Base-by-base conservation (phyloP, 208 protist genomes). In the Acanthamoeba royreba region DNA sequence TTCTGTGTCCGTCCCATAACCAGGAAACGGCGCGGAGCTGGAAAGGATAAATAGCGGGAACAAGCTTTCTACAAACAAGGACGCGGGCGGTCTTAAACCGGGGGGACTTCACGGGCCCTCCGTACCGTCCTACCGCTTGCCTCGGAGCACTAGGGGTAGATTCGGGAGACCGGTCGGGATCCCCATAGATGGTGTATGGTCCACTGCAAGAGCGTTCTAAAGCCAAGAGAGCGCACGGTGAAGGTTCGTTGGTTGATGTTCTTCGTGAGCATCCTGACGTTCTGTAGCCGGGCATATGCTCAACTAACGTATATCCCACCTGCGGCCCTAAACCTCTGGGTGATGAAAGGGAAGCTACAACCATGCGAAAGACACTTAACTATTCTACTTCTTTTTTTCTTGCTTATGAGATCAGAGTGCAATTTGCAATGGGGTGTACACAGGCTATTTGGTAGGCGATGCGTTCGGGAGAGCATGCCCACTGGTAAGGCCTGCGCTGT, bases 171-270 rank as follows among this genome's bases (percentile, higher is more conserved):
- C n/a, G 11, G 11, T 83, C 72, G n/a, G 72, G 72, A 83, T 83
- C 72, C 72, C 72, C 72, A 43, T 83, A 83, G 72, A 83, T 83
- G 72, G 72, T 83, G 72, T 83, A 83, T 52, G 42, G 72, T 83
- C 72, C 72, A 83, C 40, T 47, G 72, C 72, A 83, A 52, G 72
- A 83, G 35, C 72, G 72, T 83, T 83, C 72, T 43, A 83, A 5
- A 83, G 4, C 43, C 5, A 52, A 49, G 22, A 52, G 43, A 15
- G 72, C 72, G 72, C 72, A n/a, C 45, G 42, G 72, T 19, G 42
- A 83, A n/a, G 38, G n/a, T 28, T 9, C 4, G 17, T 19, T 2
- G 72, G 72, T 83, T 83, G 72, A 83, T 52, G 72, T 4, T 83
- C 72, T 83, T 83, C 72, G 72, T 83, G 72, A 83, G 66, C 72